Conservation (phyloP, 2,329 filamentous ascomycete species). For the Aspergillus jensenii region DNA sequence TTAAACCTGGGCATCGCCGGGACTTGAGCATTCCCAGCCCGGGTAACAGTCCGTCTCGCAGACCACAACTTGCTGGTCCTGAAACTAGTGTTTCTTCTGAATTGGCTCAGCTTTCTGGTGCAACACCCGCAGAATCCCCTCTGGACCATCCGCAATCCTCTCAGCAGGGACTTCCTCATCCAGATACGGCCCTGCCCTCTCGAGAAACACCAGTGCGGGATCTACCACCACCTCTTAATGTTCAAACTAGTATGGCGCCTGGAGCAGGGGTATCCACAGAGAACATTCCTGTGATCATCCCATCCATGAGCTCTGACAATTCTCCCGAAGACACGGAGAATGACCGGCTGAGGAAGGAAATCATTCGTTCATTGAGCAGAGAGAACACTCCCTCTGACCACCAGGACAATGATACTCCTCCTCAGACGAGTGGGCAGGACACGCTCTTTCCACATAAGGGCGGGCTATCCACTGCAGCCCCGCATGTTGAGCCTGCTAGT, state of each 20-base stretch:
- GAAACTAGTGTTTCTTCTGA: slow-evolving; percentile 42
- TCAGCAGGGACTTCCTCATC: not conserved
- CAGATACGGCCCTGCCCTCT: not conserved
- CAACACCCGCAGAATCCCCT: slow-evolving; percentile 33
- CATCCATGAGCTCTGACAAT: slow-evolving; percentile 33
- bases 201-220: slow-evolving; percentile 14
- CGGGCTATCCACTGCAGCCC: slow-evolving; percentile 20
- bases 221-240: slow-evolving; percentile 35
- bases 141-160: slow-evolving; percentile 11
- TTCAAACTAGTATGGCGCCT: slow-evolving; percentile 23
- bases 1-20: slow-evolving; percentile 56
- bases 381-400: slow-evolving; percentile 33
- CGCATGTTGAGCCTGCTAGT: slow-evolving; percentile 16
- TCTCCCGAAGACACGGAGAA: slow-evolving; percentile 42
- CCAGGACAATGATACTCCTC: slow-evolving; percentile 21
- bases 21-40: slow-evolving; percentile 60
- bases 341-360: slow-evolving; percentile 47
- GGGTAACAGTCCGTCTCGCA: slow-evolving; percentile 62
- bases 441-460: slow-evolving; percentile 40
- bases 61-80: slow-evolving; percentile 52
- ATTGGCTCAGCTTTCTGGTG: slow-evolving; percentile 44
- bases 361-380: slow-evolving; percentile 49
- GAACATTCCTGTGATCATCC: slow-evolving; percentile 34
- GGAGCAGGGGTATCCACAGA: slow-evolving; percentile 14
- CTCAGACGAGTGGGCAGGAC: slow-evolving; percentile 25